Conservation (phyloP, 768 basidiomycete species). For the Lepiota brunneoincarnata region DNA sequence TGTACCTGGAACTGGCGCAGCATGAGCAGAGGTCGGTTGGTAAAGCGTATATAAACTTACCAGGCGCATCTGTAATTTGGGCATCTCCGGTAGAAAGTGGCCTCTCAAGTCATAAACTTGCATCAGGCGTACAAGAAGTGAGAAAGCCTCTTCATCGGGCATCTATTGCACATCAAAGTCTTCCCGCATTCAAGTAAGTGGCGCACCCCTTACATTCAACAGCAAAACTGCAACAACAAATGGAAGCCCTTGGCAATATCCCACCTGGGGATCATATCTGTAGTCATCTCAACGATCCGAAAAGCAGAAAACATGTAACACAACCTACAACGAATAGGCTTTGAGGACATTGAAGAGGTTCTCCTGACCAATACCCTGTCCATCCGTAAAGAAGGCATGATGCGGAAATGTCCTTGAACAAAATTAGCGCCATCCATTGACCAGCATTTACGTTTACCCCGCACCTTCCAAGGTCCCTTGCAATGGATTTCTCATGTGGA, state of each 20-base stretch:
- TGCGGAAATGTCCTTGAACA: constrained; percentile 85
- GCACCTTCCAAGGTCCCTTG: constrained; percentile 85
- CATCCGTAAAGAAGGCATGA: constrained; percentile 94
- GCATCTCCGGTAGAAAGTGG: constrained; percentile 99
- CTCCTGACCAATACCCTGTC: constrained; percentile 93
- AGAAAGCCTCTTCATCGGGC: constrained; percentile 99
- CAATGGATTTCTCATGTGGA: constrained; percentile 91
- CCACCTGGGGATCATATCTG: constrained; percentile 89
- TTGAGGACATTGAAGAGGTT: constrained; percentile 97
- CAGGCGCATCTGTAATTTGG: constrained; percentile 89
- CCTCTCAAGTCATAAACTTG: constrained; percentile 93
- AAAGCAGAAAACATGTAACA: not conserved
- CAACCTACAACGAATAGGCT: constrained; percentile 85
- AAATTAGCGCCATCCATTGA: constrained; percentile 6
- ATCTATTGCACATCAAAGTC: constrained; percentile 54
- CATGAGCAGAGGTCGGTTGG: constrained; percentile 12
- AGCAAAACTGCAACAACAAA: constrained; percentile 94
- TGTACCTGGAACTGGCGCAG: constrained; percentile 56
- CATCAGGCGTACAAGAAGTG: constrained; percentile 92
- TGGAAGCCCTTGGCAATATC: constrained; percentile 96
- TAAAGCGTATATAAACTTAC: constrained; percentile 42
- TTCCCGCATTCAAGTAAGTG: not conserved
- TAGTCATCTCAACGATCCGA: not conserved
- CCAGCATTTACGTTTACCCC: constrained; percentile 13
- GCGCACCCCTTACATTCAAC: constrained; percentile 64